A percentile compares a stretch with the other conserved stretches of the same genome.
Conservation (phyloP, 148 eudicot genomes). For the Vaccinium vitisidaea region DNA sequence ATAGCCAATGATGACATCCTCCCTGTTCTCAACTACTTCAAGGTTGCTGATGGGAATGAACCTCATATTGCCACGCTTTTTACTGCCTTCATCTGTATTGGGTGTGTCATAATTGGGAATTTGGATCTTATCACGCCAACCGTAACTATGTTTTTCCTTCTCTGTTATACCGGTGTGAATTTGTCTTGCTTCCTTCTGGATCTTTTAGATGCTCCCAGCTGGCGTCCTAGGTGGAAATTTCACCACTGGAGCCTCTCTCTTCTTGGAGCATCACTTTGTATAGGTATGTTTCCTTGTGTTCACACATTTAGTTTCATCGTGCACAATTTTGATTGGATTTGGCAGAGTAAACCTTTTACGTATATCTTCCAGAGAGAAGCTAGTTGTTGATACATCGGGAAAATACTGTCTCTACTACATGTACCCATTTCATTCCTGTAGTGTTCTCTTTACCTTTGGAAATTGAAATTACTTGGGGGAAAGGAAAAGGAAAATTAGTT, state of each 20-base stretch:
- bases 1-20: slow-evolving; percentile 98
- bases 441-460: not conserved
- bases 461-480: not conserved
- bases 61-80: slow-evolving; percentile 89
- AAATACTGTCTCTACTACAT: not conserved
- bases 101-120: slow-evolving; percentile 94
- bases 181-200: slow-evolving; percentile 97
- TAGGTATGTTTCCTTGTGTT: slow-evolving; percentile 49
- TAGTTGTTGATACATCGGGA: not conserved
- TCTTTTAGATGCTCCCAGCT: slow-evolving; percentile 98
- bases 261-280: slow-evolving; percentile 89
- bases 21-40: slow-evolving; percentile 92
- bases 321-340: not conserved
- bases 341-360: not conserved
- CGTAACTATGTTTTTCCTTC: slow-evolving; percentile 89
- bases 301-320: not conserved
- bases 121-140: slow-evolving; percentile 96
- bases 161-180: slow-evolving; percentile 97
- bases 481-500: not conserved
- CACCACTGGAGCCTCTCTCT: slow-evolving; percentile 99
- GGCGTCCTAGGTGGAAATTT: slow-evolving; percentile 99
- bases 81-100: slow-evolving; percentile 92
- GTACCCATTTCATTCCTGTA: not conserved
- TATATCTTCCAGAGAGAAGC: not conserved
- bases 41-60: slow-evolving; percentile 90